Evolutionary conservation across 306 rosid species (phyloP), one percentile per base, ranked within the genome.

Genomic region (Quercus engelmannii): DNA sequence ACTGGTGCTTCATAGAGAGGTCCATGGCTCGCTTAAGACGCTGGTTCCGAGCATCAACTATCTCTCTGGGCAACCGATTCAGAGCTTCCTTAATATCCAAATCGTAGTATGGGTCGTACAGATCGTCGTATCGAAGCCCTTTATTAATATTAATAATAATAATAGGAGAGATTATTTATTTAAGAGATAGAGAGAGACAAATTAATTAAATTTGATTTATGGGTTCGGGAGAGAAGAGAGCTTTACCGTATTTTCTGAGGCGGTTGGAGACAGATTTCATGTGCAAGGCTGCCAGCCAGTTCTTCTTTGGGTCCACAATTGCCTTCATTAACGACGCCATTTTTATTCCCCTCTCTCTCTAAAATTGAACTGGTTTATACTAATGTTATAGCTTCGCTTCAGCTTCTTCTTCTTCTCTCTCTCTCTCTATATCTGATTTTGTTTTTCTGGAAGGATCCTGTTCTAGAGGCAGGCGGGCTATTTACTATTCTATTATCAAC

Each of bases 81-180:
- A 95, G 81, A 8, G 97, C 98, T 79, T 93, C 97, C 97, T 95
- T 93, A 51, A 93, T 76, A 81, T 95, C 99, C 76, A 91, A 30
- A 85, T 95, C 99, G 76, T 88, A 89, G 56, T 91, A 90, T 3
- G 92, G 97, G 80, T 95, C 99, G 71, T 87, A 90, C 28, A 95
- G 90, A 82, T 95, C 98, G 74, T 95, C 98, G 59, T 95, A 93
- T 2, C 99, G 97, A 62, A 95, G 94, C 76, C 99, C 98, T 95
- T 63, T 68, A 38, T 38, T 38, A 38, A 0, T 38, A 35, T 1
- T 1, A 35, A 33, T 33, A 33, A 33, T 33, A 33, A 33, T 33
- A 33, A 33, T 7, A 38, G 6, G 2, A 38, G 10, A 38, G 46
- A 38, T 38, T 38, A 38, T 38, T 38, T 7, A 38, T 38, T 38